A percentile compares a stretch with the other conserved stretches of the same genome.
These are phyloP conservation scores for Lyophyllum atratum DNA, from an alignment of 768 basidiomycete genomes.

Conservation along the genomic window DNA sequence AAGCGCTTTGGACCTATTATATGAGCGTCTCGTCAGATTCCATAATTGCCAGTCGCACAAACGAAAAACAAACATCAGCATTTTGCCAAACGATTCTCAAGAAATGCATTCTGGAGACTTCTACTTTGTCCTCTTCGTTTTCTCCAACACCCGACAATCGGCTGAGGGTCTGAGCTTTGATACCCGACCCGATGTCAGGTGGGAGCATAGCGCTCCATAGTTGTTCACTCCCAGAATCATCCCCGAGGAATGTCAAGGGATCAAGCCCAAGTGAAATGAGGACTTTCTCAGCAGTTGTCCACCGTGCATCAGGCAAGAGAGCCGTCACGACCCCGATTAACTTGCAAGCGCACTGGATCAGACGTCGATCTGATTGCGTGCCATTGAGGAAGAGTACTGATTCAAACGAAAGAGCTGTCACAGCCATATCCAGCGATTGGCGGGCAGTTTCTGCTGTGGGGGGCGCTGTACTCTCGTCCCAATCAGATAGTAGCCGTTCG, in stretches of 20 bases:
- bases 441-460: slow-evolving; percentile 67
- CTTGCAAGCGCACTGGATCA: slow-evolving; percentile 66
- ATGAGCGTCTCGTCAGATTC: not conserved
- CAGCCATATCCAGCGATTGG: slow-evolving; percentile 66
- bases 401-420: slow-evolving; percentile 71
- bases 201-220: slow-evolving; percentile 48
- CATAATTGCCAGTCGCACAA: not conserved
- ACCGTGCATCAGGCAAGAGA: slow-evolving; percentile 43
- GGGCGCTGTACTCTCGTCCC: slow-evolving; percentile 44
- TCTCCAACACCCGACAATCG: slow-evolving; percentile 25
- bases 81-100: slow-evolving; percentile 68
- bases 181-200: slow-evolving; percentile 56
- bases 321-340: slow-evolving; percentile 37
- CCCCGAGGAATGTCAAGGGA: slow-evolving; percentile 53
- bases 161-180: slow-evolving; percentile 55
- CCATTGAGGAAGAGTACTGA: slow-evolving; percentile 67
- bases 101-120: slow-evolving; percentile 38
- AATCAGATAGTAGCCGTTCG: slow-evolving; percentile 49
- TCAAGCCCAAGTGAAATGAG: slow-evolving; percentile 67
- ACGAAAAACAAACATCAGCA: slow-evolving; percentile 57
- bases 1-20: slow-evolving; percentile 54
- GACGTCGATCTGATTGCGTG: slow-evolving; percentile 54
- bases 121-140: slow-evolving; percentile 7
- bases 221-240: slow-evolving; percentile 25
- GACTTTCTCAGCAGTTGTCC: slow-evolving; percentile 65